These are phyloP conservation scores for Platanthera guangdongensis DNA, from an alignment of 106 monocot species.

Conservation along the genomic window DNA sequence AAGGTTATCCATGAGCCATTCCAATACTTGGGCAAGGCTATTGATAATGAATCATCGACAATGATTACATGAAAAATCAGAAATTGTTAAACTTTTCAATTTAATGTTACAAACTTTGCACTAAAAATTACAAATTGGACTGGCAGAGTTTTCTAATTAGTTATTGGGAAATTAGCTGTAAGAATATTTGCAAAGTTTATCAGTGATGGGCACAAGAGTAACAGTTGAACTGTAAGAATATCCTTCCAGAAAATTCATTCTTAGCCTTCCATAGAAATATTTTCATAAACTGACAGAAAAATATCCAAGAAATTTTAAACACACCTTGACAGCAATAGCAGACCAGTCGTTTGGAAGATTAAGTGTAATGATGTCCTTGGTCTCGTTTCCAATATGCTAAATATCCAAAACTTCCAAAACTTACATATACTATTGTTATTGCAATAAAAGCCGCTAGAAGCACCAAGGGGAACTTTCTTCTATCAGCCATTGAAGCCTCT, in stretches of 20 bases:
- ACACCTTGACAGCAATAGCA: constrained; percentile 64
- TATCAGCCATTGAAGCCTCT: constrained; percentile 81
- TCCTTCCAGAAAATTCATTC: neutral
- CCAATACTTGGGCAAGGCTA: neutral
- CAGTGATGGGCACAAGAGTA: neutral
- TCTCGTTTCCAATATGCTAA: constrained; percentile 85
- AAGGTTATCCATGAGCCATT: neutral
- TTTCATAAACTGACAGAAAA: neutral
- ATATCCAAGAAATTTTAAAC: neutral
- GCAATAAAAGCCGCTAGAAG: constrained; percentile 57
- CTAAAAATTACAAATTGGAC: neutral
- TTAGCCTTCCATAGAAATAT: neutral
- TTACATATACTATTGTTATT: constrained; percentile 49
- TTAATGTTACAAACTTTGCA: neutral
- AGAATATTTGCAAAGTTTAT: neutral
- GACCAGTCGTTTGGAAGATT: constrained; percentile 82
- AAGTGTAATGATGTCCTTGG: constrained; percentile 74
- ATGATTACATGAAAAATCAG: neutral
- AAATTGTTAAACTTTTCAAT: neutral
- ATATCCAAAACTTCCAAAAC: constrained; percentile 76
- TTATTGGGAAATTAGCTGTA: neutral
- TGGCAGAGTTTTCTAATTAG: neutral
- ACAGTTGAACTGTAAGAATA: neutral
- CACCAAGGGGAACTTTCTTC: constrained; percentile 51
- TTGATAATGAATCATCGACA: neutral